Percentiles rank a stretch among this genome's conserved stretches.
Conservation (phyloP, 345 rosid genomes). For the Xanthoceras sorbifolium region DNA sequence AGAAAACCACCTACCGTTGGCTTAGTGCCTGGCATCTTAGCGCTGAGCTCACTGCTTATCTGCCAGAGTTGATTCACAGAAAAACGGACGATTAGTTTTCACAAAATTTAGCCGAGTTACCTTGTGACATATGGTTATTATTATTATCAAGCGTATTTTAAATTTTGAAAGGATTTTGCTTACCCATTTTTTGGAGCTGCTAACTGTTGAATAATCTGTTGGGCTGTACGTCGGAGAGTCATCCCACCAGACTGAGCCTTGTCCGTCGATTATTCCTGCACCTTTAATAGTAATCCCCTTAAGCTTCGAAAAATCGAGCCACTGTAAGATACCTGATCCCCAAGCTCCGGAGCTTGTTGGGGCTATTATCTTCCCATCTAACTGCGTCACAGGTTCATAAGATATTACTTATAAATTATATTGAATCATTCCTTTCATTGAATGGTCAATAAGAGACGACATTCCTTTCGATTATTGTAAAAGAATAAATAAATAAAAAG, state of each 20-base stretch:
- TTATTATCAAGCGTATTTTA: too few species aligned
- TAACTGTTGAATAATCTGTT: slow-evolving; percentile 23
- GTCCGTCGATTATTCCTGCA: slow-evolving; percentile 80
- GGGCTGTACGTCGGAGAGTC: slow-evolving; percentile 38
- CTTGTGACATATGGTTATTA: too few species aligned
- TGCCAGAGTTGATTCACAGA: slow-evolving; percentile 20
- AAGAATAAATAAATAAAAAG: not conserved
- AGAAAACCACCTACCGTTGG: slow-evolving; percentile 67
- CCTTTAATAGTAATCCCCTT: slow-evolving; percentile 61
- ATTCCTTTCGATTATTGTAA: not conserved
- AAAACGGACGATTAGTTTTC: not conserved
- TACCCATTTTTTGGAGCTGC: too few species aligned
- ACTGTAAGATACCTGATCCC: slow-evolving; percentile 66
- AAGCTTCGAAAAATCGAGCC: slow-evolving; percentile 77
- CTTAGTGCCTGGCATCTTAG: slow-evolving; percentile 63
- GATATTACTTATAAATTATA: not conserved
- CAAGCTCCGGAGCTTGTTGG: slow-evolving; percentile 63
- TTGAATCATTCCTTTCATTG: not conserved
- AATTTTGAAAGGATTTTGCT: too few species aligned
- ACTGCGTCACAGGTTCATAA: slow-evolving; percentile 39
- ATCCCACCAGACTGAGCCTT: slow-evolving; percentile 86
- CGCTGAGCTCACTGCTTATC: slow-evolving; percentile 35
- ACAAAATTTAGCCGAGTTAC: too few species aligned
- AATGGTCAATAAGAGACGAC: not conserved
- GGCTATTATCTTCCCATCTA: slow-evolving; percentile 85